phyloP scores from a whole-genome alignment of 805 yeast species.

The Scheffersomyces stipitis region DNA sequence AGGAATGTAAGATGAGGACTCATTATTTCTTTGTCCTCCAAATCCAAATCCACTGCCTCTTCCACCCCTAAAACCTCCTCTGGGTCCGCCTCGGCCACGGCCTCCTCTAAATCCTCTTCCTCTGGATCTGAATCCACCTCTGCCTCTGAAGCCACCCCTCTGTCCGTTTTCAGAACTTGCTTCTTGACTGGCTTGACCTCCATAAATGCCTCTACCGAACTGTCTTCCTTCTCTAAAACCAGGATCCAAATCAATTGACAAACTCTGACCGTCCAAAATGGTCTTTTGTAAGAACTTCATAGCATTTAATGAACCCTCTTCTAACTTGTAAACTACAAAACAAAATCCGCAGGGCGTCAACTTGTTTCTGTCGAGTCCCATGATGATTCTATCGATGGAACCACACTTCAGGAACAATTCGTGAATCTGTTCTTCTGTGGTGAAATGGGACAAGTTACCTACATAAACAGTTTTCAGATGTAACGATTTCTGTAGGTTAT shows the following conservation, averaged over 20 bases:
- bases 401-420: constrained; percentile 87
- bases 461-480: constrained; percentile 80
- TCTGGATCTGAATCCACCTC: constrained; percentile 32
- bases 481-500: constrained; percentile 65
- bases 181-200: constrained; percentile 89
- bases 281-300: constrained; percentile 81
- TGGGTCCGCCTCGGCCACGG: constrained; percentile 35
- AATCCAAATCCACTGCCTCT: constrained; percentile 5
- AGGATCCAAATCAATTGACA: constrained; percentile 91
- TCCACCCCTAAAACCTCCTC: constrained; percentile 21
- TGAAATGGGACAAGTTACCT: constrained; percentile 85
- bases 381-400: constrained; percentile 71
- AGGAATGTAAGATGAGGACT: constrained; percentile 2
- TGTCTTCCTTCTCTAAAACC: constrained; percentile 96
- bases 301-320: constrained; percentile 75
- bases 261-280: constrained; percentile 74
- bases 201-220: constrained; percentile 88
- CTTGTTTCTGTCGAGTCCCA: constrained; percentile 92
- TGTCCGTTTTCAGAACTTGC: constrained; percentile 24
- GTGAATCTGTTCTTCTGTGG: constrained; percentile 92
- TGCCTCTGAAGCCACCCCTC: constrained; percentile 10
- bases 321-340: constrained; percentile 74
- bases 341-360: constrained; percentile 97
- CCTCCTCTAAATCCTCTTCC: constrained; percentile 49
- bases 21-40: not conserved